Percentiles rank a stretch among this genome's conserved stretches.
Conservation (phyloP, 1,284 basidiomycete genomes). For the Somion occarium region DNA sequence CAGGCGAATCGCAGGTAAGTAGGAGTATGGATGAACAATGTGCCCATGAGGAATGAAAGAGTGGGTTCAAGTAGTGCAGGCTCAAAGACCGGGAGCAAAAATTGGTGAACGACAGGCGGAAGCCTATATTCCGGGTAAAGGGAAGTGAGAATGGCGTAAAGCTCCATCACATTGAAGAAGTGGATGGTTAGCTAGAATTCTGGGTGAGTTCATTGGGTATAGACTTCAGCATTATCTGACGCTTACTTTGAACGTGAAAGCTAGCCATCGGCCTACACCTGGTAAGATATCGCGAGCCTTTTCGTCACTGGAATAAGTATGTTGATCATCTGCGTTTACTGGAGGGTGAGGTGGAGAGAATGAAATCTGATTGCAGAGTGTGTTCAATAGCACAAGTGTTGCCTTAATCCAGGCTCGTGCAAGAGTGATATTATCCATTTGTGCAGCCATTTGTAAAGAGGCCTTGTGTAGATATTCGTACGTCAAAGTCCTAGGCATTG, state of each 20-base stretch:
- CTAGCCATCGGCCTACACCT: constrained; percentile 2
- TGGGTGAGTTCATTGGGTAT: neutral
- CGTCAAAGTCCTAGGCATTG: too few relatives aligned
- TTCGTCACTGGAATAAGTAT: neutral
- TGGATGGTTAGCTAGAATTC: neutral
- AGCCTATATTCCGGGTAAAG: neutral
- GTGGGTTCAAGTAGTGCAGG: neutral
- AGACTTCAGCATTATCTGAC: neutral
- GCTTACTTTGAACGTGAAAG: constrained; percentile 5
- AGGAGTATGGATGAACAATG: neutral
- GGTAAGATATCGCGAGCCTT: constrained; percentile 4
- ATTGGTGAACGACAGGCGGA: neutral
- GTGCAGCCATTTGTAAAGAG: too few relatives aligned
- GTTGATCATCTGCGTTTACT: neutral
- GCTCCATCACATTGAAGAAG: neutral
- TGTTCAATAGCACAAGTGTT: neutral
- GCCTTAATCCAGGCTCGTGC: neutral
- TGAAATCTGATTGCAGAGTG: neutral
- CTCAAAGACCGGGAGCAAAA: neutral
- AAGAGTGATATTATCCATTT: neutral
- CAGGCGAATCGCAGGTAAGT: constrained; percentile 3
- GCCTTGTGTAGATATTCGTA: too few relatives aligned
- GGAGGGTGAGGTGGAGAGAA: neutral
- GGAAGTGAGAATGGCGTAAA: constrained; percentile 1
- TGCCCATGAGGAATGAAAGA: constrained; percentile 3